Conservation (phyloP, 2,329 filamentous ascomycete species). For the Penicillium expansum region DNA sequence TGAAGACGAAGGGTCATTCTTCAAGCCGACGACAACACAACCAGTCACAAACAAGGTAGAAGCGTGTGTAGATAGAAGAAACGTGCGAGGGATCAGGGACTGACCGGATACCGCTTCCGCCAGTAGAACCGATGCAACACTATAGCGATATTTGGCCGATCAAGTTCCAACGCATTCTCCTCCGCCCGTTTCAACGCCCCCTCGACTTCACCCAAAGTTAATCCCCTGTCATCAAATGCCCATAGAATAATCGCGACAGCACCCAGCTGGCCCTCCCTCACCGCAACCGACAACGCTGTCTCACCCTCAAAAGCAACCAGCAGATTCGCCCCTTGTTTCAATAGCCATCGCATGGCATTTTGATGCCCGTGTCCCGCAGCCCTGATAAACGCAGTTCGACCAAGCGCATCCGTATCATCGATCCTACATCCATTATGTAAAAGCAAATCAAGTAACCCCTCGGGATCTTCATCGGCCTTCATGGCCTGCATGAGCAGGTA, state of each 20-base stretch:
- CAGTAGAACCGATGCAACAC: too few relatives aligned
- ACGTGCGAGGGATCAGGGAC: too few relatives aligned
- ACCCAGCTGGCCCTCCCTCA: background rate
- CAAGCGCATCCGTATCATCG: background rate
- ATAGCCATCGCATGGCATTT: background rate
- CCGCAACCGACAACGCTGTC: background rate
- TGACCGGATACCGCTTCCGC: too few relatives aligned
- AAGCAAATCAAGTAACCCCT: background rate
- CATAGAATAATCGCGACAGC: background rate
- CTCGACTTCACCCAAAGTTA: background rate
- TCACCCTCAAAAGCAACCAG: background rate
- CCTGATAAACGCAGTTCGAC: background rate
- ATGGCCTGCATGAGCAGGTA: background rate
- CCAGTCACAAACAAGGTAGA: too few relatives aligned
- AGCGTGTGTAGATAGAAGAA: too few relatives aligned
- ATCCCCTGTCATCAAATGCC: background rate
- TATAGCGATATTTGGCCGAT: too few relatives aligned
- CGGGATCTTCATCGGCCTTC: background rate
- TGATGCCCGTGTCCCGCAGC: background rate
- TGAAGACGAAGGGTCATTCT: too few relatives aligned
- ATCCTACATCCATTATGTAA: background rate
- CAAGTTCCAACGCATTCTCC: too few relatives aligned
- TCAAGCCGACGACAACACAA: too few relatives aligned
- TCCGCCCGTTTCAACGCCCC: too few relatives aligned
- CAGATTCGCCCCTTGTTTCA: background rate